Evolutionary conservation across 805 yeast genomes (phyloP).

Genomic region (Komagataella populi): DNA sequence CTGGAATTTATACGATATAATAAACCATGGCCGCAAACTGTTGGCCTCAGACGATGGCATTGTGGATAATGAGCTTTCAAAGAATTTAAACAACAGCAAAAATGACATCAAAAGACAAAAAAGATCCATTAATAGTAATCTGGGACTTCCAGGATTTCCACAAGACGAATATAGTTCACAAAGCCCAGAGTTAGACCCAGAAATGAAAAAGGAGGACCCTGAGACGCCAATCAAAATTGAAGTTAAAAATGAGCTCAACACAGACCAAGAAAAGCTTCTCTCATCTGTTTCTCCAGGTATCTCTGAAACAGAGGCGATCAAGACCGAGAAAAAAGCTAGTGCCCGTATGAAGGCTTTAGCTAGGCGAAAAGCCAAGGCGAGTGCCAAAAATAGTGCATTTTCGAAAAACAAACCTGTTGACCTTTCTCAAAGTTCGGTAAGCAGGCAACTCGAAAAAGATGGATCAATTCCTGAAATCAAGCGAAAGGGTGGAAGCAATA

Average conservation of each 20-base stretch:
- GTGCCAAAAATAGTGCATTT: constrained; percentile 33
- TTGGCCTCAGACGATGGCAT: constrained; percentile 42
- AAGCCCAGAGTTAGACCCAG: background rate
- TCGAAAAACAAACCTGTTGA: constrained; percentile 41
- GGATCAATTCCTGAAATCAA: constrained; percentile 16
- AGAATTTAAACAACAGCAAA: constrained; percentile 9
- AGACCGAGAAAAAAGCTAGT: constrained; percentile 16
- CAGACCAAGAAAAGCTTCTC: background rate
- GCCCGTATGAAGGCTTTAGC: constrained; percentile 91
- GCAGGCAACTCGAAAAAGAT: constrained; percentile 34
- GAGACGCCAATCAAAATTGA: background rate
- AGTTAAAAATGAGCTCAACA: constrained; percentile 8
- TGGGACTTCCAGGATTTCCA: constrained; percentile 14
- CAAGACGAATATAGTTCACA: constrained; percentile 9
- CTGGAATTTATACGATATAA: constrained; percentile 34
- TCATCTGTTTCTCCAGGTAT: background rate
- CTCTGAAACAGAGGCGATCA: constrained; percentile 6
- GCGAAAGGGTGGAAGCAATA: constrained; percentile 3
- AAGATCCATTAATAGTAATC: constrained; percentile 14
- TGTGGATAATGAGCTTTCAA: constrained; percentile 7
- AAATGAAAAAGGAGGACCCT: background rate
- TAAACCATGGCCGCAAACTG: constrained; percentile 38
- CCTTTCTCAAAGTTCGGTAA: constrained; percentile 57
- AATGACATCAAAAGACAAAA: constrained; percentile 11
- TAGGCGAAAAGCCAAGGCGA: constrained; percentile 72